Percentiles rank a stretch among this genome's conserved stretches.
These are phyloP conservation scores for Viola odorata DNA, from an alignment of 345 rosid genomes.

Conservation along the genomic window DNA sequence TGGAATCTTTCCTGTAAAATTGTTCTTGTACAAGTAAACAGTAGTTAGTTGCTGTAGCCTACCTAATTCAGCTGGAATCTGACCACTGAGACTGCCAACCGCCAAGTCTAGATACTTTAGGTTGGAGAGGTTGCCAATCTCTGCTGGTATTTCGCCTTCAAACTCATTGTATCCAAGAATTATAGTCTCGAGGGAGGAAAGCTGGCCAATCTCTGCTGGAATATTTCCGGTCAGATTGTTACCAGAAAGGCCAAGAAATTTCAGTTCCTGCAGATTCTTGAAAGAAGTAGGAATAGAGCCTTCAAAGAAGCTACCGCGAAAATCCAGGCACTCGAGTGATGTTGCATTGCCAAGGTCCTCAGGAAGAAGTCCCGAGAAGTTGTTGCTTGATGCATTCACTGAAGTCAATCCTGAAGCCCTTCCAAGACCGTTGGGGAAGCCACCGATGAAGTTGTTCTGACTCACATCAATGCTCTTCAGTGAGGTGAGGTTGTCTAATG, in stretches of 20 bases:
- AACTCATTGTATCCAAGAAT: constrained; percentile 85
- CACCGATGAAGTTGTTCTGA: constrained; percentile 62
- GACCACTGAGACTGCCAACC: constrained; percentile 59
- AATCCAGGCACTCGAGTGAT: constrained; percentile 54
- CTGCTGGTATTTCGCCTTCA: constrained; percentile 63
- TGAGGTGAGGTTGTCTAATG: constrained; percentile 50
- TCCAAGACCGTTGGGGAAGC: constrained; percentile 76
- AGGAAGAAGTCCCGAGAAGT: constrained; percentile 70
- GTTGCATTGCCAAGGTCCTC: constrained; percentile 80
- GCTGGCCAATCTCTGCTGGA: constrained; percentile 67
- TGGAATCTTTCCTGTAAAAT: constrained; percentile 62
- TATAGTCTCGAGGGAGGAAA: constrained; percentile 62
- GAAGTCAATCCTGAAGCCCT: constrained; percentile 49
- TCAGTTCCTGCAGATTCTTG: constrained; percentile 58
- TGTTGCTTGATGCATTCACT: constrained; percentile 82
- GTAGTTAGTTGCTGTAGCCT: constrained; percentile 54
- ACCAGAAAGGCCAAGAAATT: constrained; percentile 82
- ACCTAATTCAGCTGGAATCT: constrained; percentile 71
- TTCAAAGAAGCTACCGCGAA: constrained; percentile 71
- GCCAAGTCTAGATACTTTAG: constrained; percentile 81
- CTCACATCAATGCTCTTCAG: constrained; percentile 59
- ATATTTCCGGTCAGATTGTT: constrained; percentile 79
- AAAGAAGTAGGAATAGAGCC: constrained; percentile 65
- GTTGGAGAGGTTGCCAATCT: constrained; percentile 60
- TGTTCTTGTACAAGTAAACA: constrained; percentile 61